These are phyloP conservation scores for Lentinus brumalis DNA, from an alignment of 768 basidiomycete species.

Conservation along the genomic window DNA sequence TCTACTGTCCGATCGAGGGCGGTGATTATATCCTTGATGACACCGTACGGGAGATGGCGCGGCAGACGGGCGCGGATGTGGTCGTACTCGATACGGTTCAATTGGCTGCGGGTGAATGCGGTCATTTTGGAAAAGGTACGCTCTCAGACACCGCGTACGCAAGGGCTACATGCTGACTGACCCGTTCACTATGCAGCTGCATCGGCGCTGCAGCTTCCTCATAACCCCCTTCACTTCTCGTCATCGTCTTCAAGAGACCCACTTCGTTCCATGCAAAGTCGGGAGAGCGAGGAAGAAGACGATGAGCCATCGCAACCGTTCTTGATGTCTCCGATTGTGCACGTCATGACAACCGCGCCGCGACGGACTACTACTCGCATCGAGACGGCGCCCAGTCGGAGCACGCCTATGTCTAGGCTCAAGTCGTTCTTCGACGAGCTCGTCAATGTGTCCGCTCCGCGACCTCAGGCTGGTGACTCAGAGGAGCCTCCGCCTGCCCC, in stretches of 20 bases:
- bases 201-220: constrained; percentile 62
- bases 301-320: constrained; percentile 45
- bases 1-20: constrained; percentile 89
- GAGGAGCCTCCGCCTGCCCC: constrained; percentile 24
- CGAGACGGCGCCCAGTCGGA: constrained; percentile 25
- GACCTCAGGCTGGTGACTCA: constrained; percentile 26
- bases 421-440: constrained; percentile 78
- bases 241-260: constrained; percentile 32
- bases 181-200: constrained; percentile 51
- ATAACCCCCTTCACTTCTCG: constrained; percentile 75
- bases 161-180: background rate
- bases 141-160: background rate
- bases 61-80: constrained; percentile 75
- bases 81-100: constrained; percentile 83
- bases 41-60: constrained; percentile 77
- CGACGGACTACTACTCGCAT: constrained; percentile 15
- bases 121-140: constrained; percentile 78
- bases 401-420: constrained; percentile 43
- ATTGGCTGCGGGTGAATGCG: constrained; percentile 87
- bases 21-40: constrained; percentile 82
- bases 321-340: constrained; percentile 46
- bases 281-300: constrained; percentile 48
- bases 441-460: constrained; percentile 54
- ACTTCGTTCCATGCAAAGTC: constrained; percentile 29
- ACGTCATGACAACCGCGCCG: constrained; percentile 40